Evolutionary conservation across 441 rosid genomes (phyloP), one percentile per base, ranked within the genome.

Genomic region (Bocquillonia castaneifolia): DNA sequence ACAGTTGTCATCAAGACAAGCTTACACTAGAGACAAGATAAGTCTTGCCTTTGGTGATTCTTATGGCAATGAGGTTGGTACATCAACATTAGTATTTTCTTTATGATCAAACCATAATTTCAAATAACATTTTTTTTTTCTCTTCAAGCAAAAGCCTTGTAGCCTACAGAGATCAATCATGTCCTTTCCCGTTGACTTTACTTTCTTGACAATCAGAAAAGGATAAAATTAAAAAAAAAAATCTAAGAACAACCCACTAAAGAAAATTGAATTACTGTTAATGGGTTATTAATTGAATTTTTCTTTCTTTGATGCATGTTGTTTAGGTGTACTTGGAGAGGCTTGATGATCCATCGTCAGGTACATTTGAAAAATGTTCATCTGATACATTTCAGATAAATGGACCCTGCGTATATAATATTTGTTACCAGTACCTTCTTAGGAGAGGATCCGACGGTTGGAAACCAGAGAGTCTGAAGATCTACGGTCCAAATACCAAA

Each of bases 21-120:
- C 76, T 29, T 81, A 81, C 63, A 88, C 90, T 1, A 71, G 88
- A 54, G 91, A 88, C 75, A 84, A 79, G 66, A 84, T 88, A 69
- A 86, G 93, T 60, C 79, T 88, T 6, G 47, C 85, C 0, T 88
- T 86, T 23, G 89, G 89, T 0, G 90, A 90, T 62, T 88, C 90
- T 22, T 79, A 83, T 55, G 93, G 93, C 45, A 79, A 89, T 69
- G 88, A 89, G 93, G 96, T 89, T 66, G 55, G 59, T 50, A 5
- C 6, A 4, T 0, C 28, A 47, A 45, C 2, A 0, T 6, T 0
- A 45, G 17, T 45, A 15, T 12, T 1, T 45, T 6, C 3, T n/a
- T n/a, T n/a, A n/a, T n/a, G n/a, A n/a, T n/a, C n/a, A n/a, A n/a
- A n/a, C n/a, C n/a, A n/a, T n/a, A n/a, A n/a, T n/a, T n/a, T n/a